Conservation (phyloP, 2,329 filamentous ascomycete species). For the Sarocladiaceae sp. region DNA sequence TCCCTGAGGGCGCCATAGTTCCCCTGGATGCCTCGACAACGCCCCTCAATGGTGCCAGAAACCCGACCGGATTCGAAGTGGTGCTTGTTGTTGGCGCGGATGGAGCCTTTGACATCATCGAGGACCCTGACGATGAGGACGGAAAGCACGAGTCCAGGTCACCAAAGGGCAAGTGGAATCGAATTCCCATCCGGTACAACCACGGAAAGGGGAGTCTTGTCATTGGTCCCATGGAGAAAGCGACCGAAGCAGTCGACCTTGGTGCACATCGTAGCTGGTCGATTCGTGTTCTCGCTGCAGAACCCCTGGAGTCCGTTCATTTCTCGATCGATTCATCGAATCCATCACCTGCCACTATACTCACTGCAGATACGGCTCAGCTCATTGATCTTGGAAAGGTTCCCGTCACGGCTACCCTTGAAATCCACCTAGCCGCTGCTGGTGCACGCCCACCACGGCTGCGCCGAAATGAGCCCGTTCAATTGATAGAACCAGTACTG, state of each 20-base stretch:
- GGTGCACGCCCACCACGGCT: not conserved
- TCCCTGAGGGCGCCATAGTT: slow-evolving; percentile 53
- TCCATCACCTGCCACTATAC: not conserved
- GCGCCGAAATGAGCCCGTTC: not conserved
- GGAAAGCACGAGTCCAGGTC: not conserved
- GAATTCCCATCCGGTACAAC: not conserved
- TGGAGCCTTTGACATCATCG: slow-evolving; percentile 43
- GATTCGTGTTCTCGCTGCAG: not conserved
- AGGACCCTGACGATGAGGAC: slow-evolving; percentile 29
- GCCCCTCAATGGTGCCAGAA: slow-evolving; percentile 42
- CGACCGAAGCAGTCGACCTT: not conserved
- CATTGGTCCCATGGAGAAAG: not conserved
- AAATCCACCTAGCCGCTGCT: not conserved
- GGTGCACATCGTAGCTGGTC: not conserved
- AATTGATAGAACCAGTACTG: not conserved
- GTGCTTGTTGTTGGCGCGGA: slow-evolving; percentile 43
- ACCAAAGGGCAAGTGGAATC: not conserved
- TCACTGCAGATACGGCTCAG: not conserved
- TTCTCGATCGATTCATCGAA: not conserved
- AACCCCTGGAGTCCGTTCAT: not conserved
- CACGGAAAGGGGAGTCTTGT: not conserved
- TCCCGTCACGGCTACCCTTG: not conserved
- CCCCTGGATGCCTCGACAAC: slow-evolving; percentile 42
- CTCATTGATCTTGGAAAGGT: not conserved
- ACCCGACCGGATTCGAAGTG: slow-evolving; percentile 44